Percentiles rank a stretch among this genome's conserved stretches.
phyloP scores from a whole-genome alignment of 768 basidiomycete genomes.

The Suillus weaverae region DNA sequence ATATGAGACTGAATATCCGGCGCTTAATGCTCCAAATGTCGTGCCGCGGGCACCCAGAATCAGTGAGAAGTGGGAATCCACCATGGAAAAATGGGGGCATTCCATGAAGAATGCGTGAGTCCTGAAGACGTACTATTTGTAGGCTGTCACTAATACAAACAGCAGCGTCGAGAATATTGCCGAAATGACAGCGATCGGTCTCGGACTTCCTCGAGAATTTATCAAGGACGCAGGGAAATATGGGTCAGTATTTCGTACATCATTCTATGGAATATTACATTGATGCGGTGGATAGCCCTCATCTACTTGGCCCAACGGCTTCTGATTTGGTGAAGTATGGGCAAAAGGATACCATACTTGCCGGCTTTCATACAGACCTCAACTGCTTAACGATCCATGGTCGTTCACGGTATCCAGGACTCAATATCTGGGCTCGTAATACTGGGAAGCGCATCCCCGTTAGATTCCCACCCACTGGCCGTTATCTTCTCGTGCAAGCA shows the following conservation, averaged over 20 bases:
- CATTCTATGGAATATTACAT: background rate
- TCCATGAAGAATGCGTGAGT: constrained; percentile 87
- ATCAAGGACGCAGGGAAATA: constrained; percentile 83
- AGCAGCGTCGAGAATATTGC: constrained; percentile 85
- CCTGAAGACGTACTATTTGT: constrained; percentile 1
- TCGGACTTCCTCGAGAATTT: constrained; percentile 67
- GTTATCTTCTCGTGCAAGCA: constrained; percentile 88
- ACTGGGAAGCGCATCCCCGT: constrained; percentile 88
- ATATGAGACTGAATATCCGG: constrained; percentile 76
- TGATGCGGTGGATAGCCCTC: constrained; percentile 49
- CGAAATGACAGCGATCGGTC: constrained; percentile 83
- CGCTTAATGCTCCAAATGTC: constrained; percentile 79
- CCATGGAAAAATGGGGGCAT: constrained; percentile 84
- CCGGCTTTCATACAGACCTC: constrained; percentile 93
- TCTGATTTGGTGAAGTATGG: constrained; percentile 85
- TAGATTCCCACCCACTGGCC: constrained; percentile 76
- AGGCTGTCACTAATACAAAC: background rate
- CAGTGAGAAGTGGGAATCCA: constrained; percentile 62
- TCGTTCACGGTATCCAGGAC: constrained; percentile 80
- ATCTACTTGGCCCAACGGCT: constrained; percentile 91
- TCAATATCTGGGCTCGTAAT: constrained; percentile 95
- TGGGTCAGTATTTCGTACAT: constrained; percentile 51
- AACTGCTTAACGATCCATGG: constrained; percentile 94
- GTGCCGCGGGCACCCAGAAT: constrained; percentile 64
- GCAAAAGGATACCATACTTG: constrained; percentile 78